Evolutionary conservation across 257 asterid genomes (phyloP), one percentile per base, ranked within the genome.

Genomic region (Phtheirospermum japonicum): DNA sequence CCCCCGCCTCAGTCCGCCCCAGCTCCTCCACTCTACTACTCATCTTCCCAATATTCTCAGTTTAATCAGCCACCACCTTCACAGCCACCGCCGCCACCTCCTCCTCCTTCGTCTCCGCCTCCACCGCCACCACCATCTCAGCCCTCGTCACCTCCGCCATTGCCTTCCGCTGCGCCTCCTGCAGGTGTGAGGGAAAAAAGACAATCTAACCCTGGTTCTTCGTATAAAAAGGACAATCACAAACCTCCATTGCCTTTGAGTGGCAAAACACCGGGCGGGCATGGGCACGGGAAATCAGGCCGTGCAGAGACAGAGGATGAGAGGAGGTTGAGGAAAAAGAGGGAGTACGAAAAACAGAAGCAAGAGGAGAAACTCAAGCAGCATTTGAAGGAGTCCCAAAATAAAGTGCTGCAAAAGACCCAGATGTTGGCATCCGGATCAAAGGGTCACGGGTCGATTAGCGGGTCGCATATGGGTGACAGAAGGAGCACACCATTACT

Each of bases 261-360:
- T 50, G 67, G 74, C 46, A 89, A 79, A 64, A 84, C 71, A 68
- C 11, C 79, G 2, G 61, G 73, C 39, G 88, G 85, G 57, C 83
- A 59, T 37, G 88, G 85, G 57, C 83, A 59, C 26, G 90, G 74
- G 13, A 79, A 69, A 50, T 57, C 67, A 23, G 80, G 78, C 65
- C 79, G 86, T 72, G 79, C 67, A 60, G 97, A 93, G 85, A 87
- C 89, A 5, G 99, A 89, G 77, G 97, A 86, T 28, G 99, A 92
- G 77, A 85, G 97, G 70, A 86, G 97, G 78, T 31, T 80, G 77
- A 76, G 96, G 66, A 86, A 86, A 80, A 89, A 74, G 78, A 79
- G 75, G 71, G 96, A 89, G 51, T 81, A 71, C n/a, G 97, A 92
- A 72, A 88, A 79, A 74, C 86, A 77, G 73, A 84, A 79, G 81